Base-by-base conservation (phyloP, 495 filamentous ascomycete genomes). In the Rhypophila decipiens region DNA sequence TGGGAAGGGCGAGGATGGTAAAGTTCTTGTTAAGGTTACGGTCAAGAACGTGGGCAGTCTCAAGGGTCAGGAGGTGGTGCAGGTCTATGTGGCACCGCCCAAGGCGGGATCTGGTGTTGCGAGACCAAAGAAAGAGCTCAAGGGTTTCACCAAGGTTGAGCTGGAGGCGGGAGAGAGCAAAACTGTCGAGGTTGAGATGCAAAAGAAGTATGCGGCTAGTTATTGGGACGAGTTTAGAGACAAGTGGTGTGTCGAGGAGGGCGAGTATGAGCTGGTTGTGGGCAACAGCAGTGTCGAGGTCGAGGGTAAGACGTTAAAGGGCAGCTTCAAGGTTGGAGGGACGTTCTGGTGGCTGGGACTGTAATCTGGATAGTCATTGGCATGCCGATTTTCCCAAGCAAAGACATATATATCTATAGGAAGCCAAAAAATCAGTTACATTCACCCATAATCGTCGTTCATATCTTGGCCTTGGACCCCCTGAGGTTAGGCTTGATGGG, bases 171-270 rank as follows among this genome's bases (percentile, higher is more conserved):
- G 83, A 0, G 75, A 88, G 70, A 74, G 64, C 12, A 76, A 79
- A 60, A 68, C 56, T 17, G 82, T 84, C 5, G 58, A 66, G 17
- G 73, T 87, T 8, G 59, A 62, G 18, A 66, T 87, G 11, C 78
- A 84, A 52, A 57, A 49, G 18, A 83, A 80, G 57, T 72, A 82
- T 21, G 78, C 83, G 0, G 75, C 77, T 0, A 78, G 80, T 46
- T 88, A 84, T 67, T 87, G 79, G 75, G 83, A 89, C 55, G 84
- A 86, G 61, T 67, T 77, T 39, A 68, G 82, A 7, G 72, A 75
- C 22, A 69, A 80, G 44, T 89, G 83, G 82, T 75, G 81, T 24
- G 74, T 71, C 2, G 85, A 87, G 64, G 73, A 77, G 60, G 85
- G 84, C 11, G 61, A 57, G 5, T 89, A 85, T 60, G 67, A 73